phyloP scores from a whole-genome alignment of 148 eudicot species.

The Tetragonia tetragonoides region DNA sequence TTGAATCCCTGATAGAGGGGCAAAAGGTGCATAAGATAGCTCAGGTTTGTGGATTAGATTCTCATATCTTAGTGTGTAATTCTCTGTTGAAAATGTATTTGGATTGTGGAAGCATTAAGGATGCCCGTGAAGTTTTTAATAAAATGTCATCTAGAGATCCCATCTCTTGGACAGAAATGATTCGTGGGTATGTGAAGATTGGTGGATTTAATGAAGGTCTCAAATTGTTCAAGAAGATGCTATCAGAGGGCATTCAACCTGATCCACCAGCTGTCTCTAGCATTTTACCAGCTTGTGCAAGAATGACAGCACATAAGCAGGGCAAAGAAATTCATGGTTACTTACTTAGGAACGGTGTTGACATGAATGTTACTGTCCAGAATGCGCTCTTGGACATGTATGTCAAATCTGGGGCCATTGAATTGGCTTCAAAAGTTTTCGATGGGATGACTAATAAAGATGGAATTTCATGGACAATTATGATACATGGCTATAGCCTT shows the following conservation, averaged over 20 bases:
- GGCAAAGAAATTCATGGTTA: constrained; percentile 69
- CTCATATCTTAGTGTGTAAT: constrained; percentile 54
- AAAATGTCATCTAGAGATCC: constrained; percentile 48
- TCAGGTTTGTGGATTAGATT: constrained; percentile 44
- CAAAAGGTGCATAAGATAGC: constrained; percentile 49
- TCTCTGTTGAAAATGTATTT: constrained; percentile 65
- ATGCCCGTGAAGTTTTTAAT: constrained; percentile 56
- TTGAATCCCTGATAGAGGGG: constrained; percentile 47
- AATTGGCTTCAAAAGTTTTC: constrained; percentile 54
- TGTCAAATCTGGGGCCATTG: constrained; percentile 58
- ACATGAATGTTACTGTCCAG: constrained; percentile 40
- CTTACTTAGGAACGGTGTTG: constrained; percentile 49
- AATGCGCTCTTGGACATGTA: constrained; percentile 78
- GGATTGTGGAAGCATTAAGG: constrained; percentile 53
- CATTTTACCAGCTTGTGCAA: constrained; percentile 69
- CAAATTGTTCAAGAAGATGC: constrained; percentile 58
- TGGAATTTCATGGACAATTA: constrained; percentile 65
- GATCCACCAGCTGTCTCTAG: constrained; percentile 51
- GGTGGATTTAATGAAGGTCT: constrained; percentile 71
- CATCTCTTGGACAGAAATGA: constrained; percentile 73
- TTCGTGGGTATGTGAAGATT: constrained; percentile 60
- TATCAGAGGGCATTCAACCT: constrained; percentile 42
- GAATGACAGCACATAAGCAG: constrained; percentile 68
- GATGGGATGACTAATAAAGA: constrained; percentile 43
- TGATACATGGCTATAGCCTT: constrained; percentile 62